Evolutionary conservation across 345 rosid genomes (phyloP).

Genomic region (Gossypioides kirkii): DNA sequence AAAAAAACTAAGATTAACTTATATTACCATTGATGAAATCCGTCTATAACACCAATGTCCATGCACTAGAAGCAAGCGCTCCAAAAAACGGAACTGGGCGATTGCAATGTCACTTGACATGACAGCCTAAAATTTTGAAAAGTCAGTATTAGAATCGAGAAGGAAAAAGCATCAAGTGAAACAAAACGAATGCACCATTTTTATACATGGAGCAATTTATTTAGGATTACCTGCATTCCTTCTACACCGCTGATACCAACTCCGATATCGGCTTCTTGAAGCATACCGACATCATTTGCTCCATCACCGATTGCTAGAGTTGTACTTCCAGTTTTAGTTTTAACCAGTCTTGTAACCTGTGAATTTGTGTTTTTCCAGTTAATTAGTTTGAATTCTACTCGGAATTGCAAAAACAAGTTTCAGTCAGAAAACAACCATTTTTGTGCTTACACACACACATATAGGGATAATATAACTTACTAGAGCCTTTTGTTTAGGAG

Average conservation of each 20-base stretch:
- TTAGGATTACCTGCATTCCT: constrained; percentile 79
- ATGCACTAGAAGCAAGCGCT: constrained; percentile 87
- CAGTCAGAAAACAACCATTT: background rate
- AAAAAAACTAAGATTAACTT: background rate
- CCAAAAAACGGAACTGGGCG: constrained; percentile 85
- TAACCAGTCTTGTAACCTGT: constrained; percentile 94
- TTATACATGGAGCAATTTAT: background rate
- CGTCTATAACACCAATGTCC: constrained; percentile 99
- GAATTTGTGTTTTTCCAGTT: constrained; percentile 2
- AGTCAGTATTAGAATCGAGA: background rate
- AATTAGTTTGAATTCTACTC: constrained; percentile 4
- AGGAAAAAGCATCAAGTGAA: background rate
- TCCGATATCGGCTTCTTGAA: constrained; percentile 97
- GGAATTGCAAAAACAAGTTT: constrained; percentile 1
- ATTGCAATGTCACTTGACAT: constrained; percentile 96
- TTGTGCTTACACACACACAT: background rate
- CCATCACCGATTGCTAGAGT: constrained; percentile 94
- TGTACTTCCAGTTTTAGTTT: constrained; percentile 72
- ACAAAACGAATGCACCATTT: background rate
- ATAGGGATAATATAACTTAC: constrained; percentile 35
- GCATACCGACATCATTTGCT: constrained; percentile 99
- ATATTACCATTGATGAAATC: constrained; percentile 80
- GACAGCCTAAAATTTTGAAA: constrained; percentile 58
- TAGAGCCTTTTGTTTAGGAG: constrained; percentile 94
- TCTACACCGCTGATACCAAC: constrained; percentile 95